Base-by-base conservation (phyloP, 2,329 filamentous ascomycete genomes). In the Periconia sp. region DNA sequence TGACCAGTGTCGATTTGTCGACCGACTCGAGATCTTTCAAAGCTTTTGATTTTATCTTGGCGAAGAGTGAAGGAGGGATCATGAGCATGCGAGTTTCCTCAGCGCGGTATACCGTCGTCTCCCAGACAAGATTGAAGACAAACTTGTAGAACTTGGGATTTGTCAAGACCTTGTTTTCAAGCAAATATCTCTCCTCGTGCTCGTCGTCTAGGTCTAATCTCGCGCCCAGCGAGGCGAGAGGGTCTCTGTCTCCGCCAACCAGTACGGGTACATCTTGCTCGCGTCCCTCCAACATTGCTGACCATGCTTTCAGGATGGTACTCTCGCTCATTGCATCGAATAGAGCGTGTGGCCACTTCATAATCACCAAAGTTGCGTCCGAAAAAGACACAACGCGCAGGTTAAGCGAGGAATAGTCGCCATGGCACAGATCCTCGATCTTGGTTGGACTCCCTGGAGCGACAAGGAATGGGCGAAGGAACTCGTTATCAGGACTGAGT, bases 301-400 rank as follows among this genome's bases (percentile, higher is more conserved):
- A 53, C 65, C 65, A 69, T 2, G 62, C 61, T 30, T 55, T 49
- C 14, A 68, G 41, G 18, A 69, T 43, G 7, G 45, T 43, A 11
- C 55, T 37, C 14, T 44, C 45, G 13, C 62, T 61, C 45, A 67
- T 54, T 0, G 57, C 63, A 47, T 69, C 65, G 1, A 66, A 47
- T 5, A 65, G 41, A 3, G 56, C 57, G 30, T 69, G 66, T 8
- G 58, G 55, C 59, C 60, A 69, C 20, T 54, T 60, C 3, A 68
- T n/a, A 3, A 58, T 61, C 11, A 68, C 49, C 6, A 69, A 18
- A 2, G 65, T 67, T 3, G 60, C 59, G 41, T 69, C 64, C 1
- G 47, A 47, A 43, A 69, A 70, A 27, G 52, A 58, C 1, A 57
- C 48, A 37, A 64, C 40, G 18, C 62, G 61, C 11, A 65, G 31